These are phyloP conservation scores for Trichoderma endophyticum DNA, from an alignment of 2,329 filamentous ascomycete genomes.

Conservation along the genomic window DNA sequence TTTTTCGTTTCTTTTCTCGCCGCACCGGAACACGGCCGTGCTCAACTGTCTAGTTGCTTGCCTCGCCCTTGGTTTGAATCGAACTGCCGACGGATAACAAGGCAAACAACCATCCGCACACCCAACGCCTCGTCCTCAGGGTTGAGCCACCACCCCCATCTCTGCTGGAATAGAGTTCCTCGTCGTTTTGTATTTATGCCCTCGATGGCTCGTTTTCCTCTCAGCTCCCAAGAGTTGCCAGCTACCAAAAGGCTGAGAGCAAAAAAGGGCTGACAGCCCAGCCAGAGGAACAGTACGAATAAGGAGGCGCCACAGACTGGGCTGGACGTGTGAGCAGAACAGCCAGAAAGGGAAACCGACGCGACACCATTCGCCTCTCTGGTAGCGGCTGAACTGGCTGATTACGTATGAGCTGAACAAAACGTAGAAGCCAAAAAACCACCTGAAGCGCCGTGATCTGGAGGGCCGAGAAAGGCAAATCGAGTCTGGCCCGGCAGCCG, in stretches of 20 bases:
- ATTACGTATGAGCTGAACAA: slow-evolving; percentile 16
- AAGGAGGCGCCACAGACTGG: neutral
- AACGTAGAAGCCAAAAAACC: neutral
- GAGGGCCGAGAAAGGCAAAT: slow-evolving; percentile 7
- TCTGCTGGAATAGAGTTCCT: slow-evolving; percentile 2
- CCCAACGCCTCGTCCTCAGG: neutral
- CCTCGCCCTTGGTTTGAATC: neutral
- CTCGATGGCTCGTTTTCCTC: neutral
- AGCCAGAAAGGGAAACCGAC: neutral
- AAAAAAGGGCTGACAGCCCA: neutral
- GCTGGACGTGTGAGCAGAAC: neutral
- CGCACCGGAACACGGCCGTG: neutral
- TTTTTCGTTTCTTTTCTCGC: neutral
- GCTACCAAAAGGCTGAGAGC: neutral
- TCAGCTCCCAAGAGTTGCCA: neutral
- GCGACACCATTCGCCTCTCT: neutral
- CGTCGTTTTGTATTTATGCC: neutral
- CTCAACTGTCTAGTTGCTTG: neutral
- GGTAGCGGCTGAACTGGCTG: slow-evolving; percentile 6
- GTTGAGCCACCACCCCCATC: slow-evolving; percentile 4
- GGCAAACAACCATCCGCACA: neutral
- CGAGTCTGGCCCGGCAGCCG: slow-evolving; percentile 8
- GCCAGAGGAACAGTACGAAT: neutral
- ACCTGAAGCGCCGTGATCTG: neutral
- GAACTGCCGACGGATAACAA: neutral